These are phyloP conservation scores for Emergomyces orientalis DNA, from an alignment of 2,329 filamentous ascomycete species.

Conservation along the genomic window DNA sequence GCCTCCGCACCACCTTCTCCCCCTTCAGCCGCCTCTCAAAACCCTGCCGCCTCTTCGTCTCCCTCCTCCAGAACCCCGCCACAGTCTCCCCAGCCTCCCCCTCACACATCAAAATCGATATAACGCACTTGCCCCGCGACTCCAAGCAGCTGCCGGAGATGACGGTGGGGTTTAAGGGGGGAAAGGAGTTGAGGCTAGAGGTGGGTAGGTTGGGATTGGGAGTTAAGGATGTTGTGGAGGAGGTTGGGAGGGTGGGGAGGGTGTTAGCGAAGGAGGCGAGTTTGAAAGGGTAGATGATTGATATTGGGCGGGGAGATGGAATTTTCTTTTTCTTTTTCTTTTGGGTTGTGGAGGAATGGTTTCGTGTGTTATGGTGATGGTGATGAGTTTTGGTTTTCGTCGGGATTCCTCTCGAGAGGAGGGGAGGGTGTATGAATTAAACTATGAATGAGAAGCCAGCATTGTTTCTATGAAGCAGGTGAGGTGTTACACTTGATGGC, in stretches of 20 bases:
- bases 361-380: too few relatives aligned
- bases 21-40: slow-evolving; percentile 74
- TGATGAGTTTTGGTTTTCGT: not conserved
- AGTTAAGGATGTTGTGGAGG: slow-evolving; percentile 77
- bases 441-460: not conserved
- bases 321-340: slow-evolving; percentile 5
- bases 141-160: slow-evolving; percentile 62
- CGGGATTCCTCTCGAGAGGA: too few relatives aligned
- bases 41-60: slow-evolving; percentile 79
- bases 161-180: slow-evolving; percentile 85
- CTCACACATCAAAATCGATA: slow-evolving; percentile 63
- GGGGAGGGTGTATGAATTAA: not conserved
- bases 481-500: not conserved
- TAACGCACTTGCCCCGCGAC: slow-evolving; percentile 61
- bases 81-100: slow-evolving; percentile 70
- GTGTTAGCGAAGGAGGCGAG: slow-evolving; percentile 73
- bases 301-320: slow-evolving; percentile 11
- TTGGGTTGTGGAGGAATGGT: too few relatives aligned
- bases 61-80: slow-evolving; percentile 71
- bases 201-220: slow-evolving; percentile 66
- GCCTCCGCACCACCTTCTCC: slow-evolving; percentile 81
- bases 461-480: not conserved
- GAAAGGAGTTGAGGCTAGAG: slow-evolving; percentile 78
- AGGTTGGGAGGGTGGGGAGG: slow-evolving; percentile 83
- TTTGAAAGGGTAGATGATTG: slow-evolving; percentile 43